Evolutionary conservation across 257 asterid genomes (phyloP), one percentile per base, ranked within the genome.

Genomic region (Rhazya stricta): DNA sequence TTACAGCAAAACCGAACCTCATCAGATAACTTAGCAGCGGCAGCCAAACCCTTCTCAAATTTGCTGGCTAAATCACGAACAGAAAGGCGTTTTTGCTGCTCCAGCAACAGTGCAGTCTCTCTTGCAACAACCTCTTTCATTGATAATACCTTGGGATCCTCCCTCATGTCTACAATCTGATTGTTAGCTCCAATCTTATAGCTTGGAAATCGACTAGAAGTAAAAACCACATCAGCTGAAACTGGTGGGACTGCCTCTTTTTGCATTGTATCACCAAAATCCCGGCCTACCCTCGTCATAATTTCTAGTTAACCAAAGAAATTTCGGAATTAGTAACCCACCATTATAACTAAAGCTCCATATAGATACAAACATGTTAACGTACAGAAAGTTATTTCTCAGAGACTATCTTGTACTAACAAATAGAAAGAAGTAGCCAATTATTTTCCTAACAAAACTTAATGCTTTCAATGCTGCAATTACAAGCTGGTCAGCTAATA

Each of bases 11-110:
- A 60, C 21, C 39, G 67, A 68, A 92, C 98, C 98, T 89, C 96
- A 29, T 93, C 96, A 50, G 97, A 91, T 78, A 92, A 84, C 88
- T 91, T 93, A 53, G 94, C 89, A 50, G 98, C 98, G 51, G 91
- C 94, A 79, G 97, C 96, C 78, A 92, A 81, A 71, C 96, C 96
- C 88, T 86, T 92, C 85, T 92, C 97, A 53, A 92, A 92, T 83
- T 92, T 92, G 81, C 85, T 92, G 23, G 97, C 94, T 51, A 92
- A 91, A 83, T 91, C 98, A 4, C 98, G 96, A 57, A 93, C 98
- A 1, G 97, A 93, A 48, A 93, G 96, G 27, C 97, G 88, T 62
- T 87, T 88, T 80, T 91, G 93, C 91, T 93, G 98, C 80, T 93
- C 94, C 76, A 90, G 79, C 84, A 92, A 83, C 77, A 80, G 79